Evolutionary conservation across 305 asterid genomes (phyloP).

Genomic region (Salvia sclarea): DNA sequence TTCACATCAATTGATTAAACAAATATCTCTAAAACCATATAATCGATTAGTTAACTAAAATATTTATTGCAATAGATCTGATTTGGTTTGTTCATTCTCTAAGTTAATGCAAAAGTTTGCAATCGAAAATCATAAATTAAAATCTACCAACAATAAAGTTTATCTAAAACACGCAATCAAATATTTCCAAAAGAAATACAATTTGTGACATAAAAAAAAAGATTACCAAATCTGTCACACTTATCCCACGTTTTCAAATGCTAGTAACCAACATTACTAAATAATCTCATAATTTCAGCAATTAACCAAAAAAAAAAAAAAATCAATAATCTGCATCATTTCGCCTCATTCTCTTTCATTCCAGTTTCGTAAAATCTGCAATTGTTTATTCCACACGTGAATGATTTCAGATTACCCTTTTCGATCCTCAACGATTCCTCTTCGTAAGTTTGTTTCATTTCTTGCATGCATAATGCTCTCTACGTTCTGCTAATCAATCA

Average conservation of each 20-base stretch:
- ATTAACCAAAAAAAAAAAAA: background rate
- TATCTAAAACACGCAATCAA: background rate
- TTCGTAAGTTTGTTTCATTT: slow-evolving; percentile 33
- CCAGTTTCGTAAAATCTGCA: slow-evolving; percentile 37
- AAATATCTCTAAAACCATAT: too few species aligned
- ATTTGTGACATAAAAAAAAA: background rate
- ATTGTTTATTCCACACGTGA: too few species aligned
- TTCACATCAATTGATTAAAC: too few species aligned
- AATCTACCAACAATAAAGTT: too few species aligned
- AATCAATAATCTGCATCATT: slow-evolving; percentile 6
- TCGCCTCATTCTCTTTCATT: slow-evolving; percentile 32
- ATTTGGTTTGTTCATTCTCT: too few species aligned
- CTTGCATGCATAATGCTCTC: slow-evolving; percentile 33
- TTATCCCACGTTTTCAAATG: slow-evolving; percentile 1
- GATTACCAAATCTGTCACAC: background rate
- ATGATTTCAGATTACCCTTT: slow-evolving; percentile 14
- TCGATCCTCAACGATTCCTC: slow-evolving; percentile 22
- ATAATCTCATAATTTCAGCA: background rate
- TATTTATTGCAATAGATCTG: too few species aligned
- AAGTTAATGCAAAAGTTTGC: too few species aligned
- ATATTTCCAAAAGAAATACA: background rate
- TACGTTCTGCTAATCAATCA: slow-evolving; percentile 12
- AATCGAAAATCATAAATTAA: too few species aligned
- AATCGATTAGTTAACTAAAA: background rate
- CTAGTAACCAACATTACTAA: slow-evolving; percentile 3